Evolutionary conservation across 371 early-diverging fungal species (phyloP), one percentile per base, ranked within the genome.

Genomic region (Haplosporangium sp.): DNA sequence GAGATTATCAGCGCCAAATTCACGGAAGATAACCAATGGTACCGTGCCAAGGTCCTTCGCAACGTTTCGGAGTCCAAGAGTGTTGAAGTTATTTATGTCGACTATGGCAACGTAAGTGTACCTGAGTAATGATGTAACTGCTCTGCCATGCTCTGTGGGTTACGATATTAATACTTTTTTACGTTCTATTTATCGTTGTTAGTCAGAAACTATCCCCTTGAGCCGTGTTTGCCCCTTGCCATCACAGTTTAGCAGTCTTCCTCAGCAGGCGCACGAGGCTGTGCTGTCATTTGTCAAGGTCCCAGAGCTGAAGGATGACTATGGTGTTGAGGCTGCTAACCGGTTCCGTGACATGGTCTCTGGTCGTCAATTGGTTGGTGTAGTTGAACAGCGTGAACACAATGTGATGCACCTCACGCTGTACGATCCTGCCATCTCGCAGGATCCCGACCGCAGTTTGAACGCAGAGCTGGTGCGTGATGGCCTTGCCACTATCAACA

Each of bases 11-110:
- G 91, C 62, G 97, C 96, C 36, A 89, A 94, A 74, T 97, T 95
- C 83, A 89, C 96, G 0, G 92, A 86, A 72, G 97, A 96, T 72
- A 85, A 94, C 60, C 84, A 89, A 64, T 97, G 97, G 97, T 95
- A 94, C 64, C 94, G 98, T 61, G 98, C 96, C 56, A 91, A 91
- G 73, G 88, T 98, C 20, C 83, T 87, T 50, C 89, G 88, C 52
- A 84, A 89, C 20, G 77, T 91, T 42, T 75, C 87, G 7, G 92
- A 89, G 64, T 81, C 62, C 54, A 90, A 87, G 84, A 81, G 84
- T 29, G 91, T 87, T 55, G 88, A 92, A 42, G 93, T 97, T 12
- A 58, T 90, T 13, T 96, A 96, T 73, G 85, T 96, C 50, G 98
- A 98, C 83, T 97, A 93, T 82, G 98, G 98, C 71, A 97, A 98